Percentiles rank a stretch among this genome's conserved stretches.
These are phyloP conservation scores for Paramecium octaurelia DNA, from an alignment of 73 alveolate genomes.

Conservation along the genomic window DNA sequence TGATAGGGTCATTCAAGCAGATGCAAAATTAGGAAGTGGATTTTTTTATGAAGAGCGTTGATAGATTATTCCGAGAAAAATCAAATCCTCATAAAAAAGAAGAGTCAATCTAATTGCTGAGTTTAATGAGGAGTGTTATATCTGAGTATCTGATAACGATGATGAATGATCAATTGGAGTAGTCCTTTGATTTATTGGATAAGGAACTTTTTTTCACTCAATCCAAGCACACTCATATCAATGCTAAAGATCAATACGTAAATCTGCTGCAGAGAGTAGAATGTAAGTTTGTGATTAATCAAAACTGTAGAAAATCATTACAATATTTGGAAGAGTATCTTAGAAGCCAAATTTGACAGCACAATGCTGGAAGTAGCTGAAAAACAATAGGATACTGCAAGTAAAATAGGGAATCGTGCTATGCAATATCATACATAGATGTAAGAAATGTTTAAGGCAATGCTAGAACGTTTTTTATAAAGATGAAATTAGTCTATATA, in stretches of 20 bases:
- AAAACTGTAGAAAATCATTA: not conserved
- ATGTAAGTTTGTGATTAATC: not conserved
- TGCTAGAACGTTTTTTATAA: conserved; percentile 16
- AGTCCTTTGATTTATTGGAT: not conserved
- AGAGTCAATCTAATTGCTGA: not conserved
- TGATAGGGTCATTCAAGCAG: not conserved
- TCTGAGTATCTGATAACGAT: not conserved
- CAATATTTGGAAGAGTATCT: not conserved
- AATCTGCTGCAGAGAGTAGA: not conserved
- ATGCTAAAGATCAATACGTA: not conserved
- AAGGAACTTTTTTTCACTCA: not conserved
- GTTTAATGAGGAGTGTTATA: conserved; percentile 2
- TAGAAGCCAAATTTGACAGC: not conserved
- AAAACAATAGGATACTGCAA: not conserved
- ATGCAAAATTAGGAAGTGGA: not conserved
- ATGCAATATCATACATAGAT: not conserved
- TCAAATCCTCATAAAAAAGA: not conserved
- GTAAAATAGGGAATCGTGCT: not conserved
- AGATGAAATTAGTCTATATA: conserved; percentile 8
- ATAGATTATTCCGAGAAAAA: conserved; percentile 4
- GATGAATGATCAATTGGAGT: not conserved
- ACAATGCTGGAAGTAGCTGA: not conserved
- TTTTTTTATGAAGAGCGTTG: conserved; percentile 22
- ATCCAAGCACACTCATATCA: not conserved
- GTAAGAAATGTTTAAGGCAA: conserved; percentile 17